Base-by-base conservation (phyloP, 106 monocot species). In the Hemerocallis citrina region DNA sequence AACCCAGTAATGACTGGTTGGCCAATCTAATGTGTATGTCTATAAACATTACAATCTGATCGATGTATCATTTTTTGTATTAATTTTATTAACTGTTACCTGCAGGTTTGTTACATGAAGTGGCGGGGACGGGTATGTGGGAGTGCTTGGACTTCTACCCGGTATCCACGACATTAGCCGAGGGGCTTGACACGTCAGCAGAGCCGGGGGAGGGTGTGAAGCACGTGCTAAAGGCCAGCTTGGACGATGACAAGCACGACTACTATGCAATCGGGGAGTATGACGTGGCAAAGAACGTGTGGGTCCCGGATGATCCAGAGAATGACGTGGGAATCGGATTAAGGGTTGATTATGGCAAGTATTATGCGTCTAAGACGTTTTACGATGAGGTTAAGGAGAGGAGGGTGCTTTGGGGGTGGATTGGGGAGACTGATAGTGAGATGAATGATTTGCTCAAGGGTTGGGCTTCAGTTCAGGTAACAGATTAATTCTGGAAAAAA, bases 71-170 rank as follows among this genome's bases (percentile, higher is more conserved):
- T n/a, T n/a, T n/a, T n/a, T n/a, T n/a, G n/a, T n/a, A n/a, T n/a
- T n/a, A n/a, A n/a, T n/a, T n/a, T n/a, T n/a, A n/a, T n/a, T n/a
- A n/a, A n/a, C n/a, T n/a, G n/a, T n/a, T n/a, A n/a, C n/a, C n/a
- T n/a, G n/a, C n/a, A n/a, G n/a, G n/a, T 1, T 9, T 62, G 19
- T 62, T 94, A 16, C 94, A 89, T 63, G 25, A 46, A 6, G 94
- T 94, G 19, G 31, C 61, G 0, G 61, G 69, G 32, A 89, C 85
- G 1, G 94, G 94, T 20, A 86, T 86, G 94, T 89, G 89, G 94
- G 94, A 94, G 70, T 94, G 94, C 76, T 50, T 94, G 5, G 94
- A 94, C 72, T 89, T 94, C 62, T 94, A 78, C 58, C 94, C 94
- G 11, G 82, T 94, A 11, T 48, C 77, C 7, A 66, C 20, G 4